Percentiles rank a stretch among this genome's conserved stretches.
Conservation (phyloP, 2,329 filamentous ascomycete genomes). For the Corniculantispora saksenae region DNA sequence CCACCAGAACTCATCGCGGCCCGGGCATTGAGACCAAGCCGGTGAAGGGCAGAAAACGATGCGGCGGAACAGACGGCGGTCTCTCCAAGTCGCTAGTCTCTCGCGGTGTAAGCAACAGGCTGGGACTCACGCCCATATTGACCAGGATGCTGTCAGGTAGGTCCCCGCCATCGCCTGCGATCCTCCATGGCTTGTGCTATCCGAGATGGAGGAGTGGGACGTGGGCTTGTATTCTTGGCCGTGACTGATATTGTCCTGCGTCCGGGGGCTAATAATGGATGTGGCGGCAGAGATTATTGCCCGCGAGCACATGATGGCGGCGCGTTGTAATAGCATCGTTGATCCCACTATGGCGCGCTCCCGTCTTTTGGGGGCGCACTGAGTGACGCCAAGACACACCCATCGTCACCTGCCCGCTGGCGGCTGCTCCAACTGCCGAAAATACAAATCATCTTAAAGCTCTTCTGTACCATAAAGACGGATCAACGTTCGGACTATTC, state of each 20-base stretch:
- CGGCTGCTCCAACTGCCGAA: neutral
- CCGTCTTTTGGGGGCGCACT: neutral
- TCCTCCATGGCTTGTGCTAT: neutral
- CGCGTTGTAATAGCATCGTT: neutral
- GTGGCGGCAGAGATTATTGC: neutral
- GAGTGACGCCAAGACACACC: neutral
- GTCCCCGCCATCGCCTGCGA: too few relatives aligned
- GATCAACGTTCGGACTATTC: too few relatives aligned
- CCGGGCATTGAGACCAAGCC: neutral
- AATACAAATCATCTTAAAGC: neutral
- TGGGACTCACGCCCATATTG: too few relatives aligned
- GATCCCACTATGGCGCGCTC: neutral
- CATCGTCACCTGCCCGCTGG: slow-evolving; percentile 2
- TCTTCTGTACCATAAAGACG: too few relatives aligned
- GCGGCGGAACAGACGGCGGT: neutral
- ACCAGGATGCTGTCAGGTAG: too few relatives aligned
- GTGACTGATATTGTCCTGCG: neutral
- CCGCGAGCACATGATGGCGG: neutral
- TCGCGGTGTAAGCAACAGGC: neutral
- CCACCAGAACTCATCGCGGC: neutral
- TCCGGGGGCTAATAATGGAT: neutral
- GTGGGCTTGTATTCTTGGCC: neutral
- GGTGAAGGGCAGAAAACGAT: neutral
- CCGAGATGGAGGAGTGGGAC: neutral
- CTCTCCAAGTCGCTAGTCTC: neutral